Percentiles rank a stretch among this genome's conserved stretches.
Evolutionary conservation across 768 basidiomycete species (phyloP).

Genomic region (Paxillus rubicundulus): DNA sequence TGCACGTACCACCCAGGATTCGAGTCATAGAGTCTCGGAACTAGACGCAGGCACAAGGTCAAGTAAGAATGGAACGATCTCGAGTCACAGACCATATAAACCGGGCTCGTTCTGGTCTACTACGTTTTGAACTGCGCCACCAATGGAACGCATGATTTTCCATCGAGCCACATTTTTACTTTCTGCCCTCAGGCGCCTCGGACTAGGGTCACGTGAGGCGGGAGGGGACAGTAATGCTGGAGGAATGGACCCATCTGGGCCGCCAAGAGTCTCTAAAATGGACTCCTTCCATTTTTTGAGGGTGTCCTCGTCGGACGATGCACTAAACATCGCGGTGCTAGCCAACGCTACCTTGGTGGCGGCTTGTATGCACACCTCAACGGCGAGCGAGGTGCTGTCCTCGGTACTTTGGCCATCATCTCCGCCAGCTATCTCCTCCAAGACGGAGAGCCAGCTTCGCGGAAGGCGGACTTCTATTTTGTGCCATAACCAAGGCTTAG

Average conservation of each 20-base stretch:
- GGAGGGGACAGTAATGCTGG: slow-evolving; percentile 75
- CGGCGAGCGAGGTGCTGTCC: slow-evolving; percentile 59
- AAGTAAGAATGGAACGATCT: slow-evolving; percentile 1
- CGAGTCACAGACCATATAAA: slow-evolving; percentile 58
- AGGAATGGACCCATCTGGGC: slow-evolving; percentile 69
- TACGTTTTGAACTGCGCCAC: slow-evolving; percentile 71
- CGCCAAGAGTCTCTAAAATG: slow-evolving; percentile 54
- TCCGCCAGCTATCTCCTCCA: slow-evolving; percentile 75
- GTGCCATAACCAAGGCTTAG: slow-evolving; percentile 88
- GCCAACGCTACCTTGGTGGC: slow-evolving; percentile 63
- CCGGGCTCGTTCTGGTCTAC: slow-evolving; percentile 63
- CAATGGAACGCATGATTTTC: slow-evolving; percentile 78
- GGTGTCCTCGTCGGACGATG: slow-evolving; percentile 33
- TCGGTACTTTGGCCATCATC: slow-evolving; percentile 51
- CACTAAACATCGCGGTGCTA: slow-evolving; percentile 28
- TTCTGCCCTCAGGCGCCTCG: slow-evolving; percentile 68
- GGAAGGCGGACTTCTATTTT: slow-evolving; percentile 81
- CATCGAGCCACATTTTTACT: slow-evolving; percentile 82
- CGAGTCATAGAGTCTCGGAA: slow-evolving; percentile 69
- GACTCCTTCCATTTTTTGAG: slow-evolving; percentile 56
- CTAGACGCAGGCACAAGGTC: slow-evolving; percentile 33
- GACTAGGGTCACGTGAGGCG: slow-evolving; percentile 81
- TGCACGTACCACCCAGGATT: slow-evolving; percentile 78
- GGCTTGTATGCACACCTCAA: slow-evolving; percentile 65
- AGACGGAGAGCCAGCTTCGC: slow-evolving; percentile 77